These are phyloP conservation scores for Arthromyces matolae DNA, from an alignment of 768 basidiomycete species.

Conservation along the genomic window DNA sequence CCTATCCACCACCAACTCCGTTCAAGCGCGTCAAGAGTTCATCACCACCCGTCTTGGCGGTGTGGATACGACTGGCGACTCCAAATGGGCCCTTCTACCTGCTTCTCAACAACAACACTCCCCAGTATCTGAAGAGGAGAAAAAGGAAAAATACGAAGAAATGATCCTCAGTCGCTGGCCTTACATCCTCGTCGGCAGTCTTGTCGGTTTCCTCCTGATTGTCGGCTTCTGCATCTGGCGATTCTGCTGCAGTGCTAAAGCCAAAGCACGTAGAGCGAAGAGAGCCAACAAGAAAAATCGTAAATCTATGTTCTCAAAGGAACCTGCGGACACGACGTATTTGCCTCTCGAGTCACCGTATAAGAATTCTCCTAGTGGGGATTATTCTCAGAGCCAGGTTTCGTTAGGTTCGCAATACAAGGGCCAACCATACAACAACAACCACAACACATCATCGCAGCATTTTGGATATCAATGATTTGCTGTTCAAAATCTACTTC, in stretches of 20 bases:
- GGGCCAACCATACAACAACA: slow-evolving; percentile 3
- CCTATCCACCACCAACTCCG: slow-evolving; percentile 51
- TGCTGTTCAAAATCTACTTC: no score
- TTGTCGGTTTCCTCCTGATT: slow-evolving; percentile 44
- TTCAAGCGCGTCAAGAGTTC: slow-evolving; percentile 61
- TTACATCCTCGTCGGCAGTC: slow-evolving; percentile 61
- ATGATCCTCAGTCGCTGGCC: slow-evolving; percentile 69
- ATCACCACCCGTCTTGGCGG: slow-evolving; percentile 58
- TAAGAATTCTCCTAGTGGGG: slow-evolving; percentile 7
- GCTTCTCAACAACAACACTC: slow-evolving; percentile 54
- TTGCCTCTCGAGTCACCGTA: slow-evolving; percentile 24
- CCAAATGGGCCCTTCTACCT: slow-evolving; percentile 60
- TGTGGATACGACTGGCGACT: slow-evolving; percentile 48
- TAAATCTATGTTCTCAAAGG: slow-evolving; percentile 19
- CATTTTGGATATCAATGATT: background rate
- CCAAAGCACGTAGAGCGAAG: slow-evolving; percentile 20
- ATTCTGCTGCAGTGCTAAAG: slow-evolving; percentile 46
- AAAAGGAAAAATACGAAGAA: slow-evolving; percentile 64
- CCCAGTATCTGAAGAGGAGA: slow-evolving; percentile 59
- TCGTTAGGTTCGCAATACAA: slow-evolving; percentile 7
- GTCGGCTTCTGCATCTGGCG: slow-evolving; percentile 53
- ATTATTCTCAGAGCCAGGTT: slow-evolving; percentile 13
- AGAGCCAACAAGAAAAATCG: slow-evolving; percentile 18
- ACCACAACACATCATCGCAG: slow-evolving; percentile 2
- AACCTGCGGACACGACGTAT: slow-evolving; percentile 27